Evolutionary conservation across 2,329 filamentous ascomycete species (phyloP), one percentile per base, ranked within the genome.

Genomic region (Raffaelea arxii): DNA sequence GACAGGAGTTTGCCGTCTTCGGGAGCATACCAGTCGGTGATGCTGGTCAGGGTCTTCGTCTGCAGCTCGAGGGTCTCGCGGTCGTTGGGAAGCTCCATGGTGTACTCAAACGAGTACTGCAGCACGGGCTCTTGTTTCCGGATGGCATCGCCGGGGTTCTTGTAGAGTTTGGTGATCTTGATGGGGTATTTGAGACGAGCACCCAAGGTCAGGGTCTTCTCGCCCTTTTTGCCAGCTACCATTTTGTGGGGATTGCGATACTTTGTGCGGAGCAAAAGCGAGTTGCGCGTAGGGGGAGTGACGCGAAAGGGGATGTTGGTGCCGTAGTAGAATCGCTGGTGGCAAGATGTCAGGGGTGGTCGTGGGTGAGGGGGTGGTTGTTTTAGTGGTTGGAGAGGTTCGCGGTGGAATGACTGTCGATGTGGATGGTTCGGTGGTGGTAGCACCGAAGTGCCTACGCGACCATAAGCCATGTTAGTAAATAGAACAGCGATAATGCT

Each of bases 181-280:
- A 97, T 90, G 58, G 92, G 92, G 66, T 97, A 98, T 65, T 84
- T 85, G 56, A 96, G 78, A 65, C 78, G 72, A 56, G 72, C 65
- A 58, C 78, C 78, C 48, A 81, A 60, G 46, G 65, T 69, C 48
- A 82, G 62, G 39, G 48, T 47, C 54, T 56, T 57, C 19, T 56
- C 50, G 47, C 55, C 55, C 47, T 49, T 50, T 19, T 51, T 52
- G 35, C 53, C 53, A 27, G 46, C 45, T 3, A 40, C 47, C 51
- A 54, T 53, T 14, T 19, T 37, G 41, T 30, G 6, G 11, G 19
- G 46, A 38, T 5, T 25, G 38, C 35, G 50, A 38, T 54, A 53
- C 18, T 49, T 50, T n/a, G 49, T 50, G 38, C 52, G 52, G 25
- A 49, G 36, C 35, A 41, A 27, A 19, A 19, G 42, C 21, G 52